Evolutionary conservation across 306 rosid species (phyloP).

Genomic region (Citrullus amarus): DNA sequence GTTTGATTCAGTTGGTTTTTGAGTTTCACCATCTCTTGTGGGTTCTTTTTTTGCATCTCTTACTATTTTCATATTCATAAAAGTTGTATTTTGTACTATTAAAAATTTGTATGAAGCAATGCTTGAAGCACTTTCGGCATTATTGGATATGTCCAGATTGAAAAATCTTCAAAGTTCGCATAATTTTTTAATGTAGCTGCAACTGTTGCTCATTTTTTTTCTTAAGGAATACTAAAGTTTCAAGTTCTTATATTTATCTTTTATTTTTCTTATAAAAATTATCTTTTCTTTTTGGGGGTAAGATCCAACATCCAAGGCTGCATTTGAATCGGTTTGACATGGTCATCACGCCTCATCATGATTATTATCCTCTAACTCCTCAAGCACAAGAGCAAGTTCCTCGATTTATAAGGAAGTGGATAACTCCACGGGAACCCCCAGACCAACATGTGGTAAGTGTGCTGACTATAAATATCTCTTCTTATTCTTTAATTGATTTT

Average conservation of each 20-base stretch:
- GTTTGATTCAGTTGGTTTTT: background rate
- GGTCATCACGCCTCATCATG: slow-evolving; percentile 85
- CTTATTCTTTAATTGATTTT: background rate
- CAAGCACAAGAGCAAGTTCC: slow-evolving; percentile 71
- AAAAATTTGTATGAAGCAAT: background rate
- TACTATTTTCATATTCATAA: background rate
- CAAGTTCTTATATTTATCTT: background rate
- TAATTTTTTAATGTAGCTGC: background rate
- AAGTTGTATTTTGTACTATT: background rate
- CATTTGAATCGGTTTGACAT: slow-evolving; percentile 72
- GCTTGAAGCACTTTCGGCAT: background rate
- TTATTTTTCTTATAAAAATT: background rate
- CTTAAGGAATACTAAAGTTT: background rate
- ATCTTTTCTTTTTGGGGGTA: background rate
- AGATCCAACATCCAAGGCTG: slow-evolving; percentile 77
- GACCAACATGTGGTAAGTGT: slow-evolving; percentile 72
- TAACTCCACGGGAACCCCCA: slow-evolving; percentile 83
- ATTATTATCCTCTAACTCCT: slow-evolving; percentile 80
- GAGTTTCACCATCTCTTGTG: background rate
- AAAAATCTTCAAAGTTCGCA: background rate
- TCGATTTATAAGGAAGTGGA: slow-evolving; percentile 62
- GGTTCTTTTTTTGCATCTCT: background rate
- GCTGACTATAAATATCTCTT: slow-evolving; percentile 5
- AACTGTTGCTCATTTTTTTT: background rate
- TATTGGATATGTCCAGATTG: background rate